Base-by-base conservation (phyloP, 257 asterid genomes). In the Euphrasia confusa region DNA sequence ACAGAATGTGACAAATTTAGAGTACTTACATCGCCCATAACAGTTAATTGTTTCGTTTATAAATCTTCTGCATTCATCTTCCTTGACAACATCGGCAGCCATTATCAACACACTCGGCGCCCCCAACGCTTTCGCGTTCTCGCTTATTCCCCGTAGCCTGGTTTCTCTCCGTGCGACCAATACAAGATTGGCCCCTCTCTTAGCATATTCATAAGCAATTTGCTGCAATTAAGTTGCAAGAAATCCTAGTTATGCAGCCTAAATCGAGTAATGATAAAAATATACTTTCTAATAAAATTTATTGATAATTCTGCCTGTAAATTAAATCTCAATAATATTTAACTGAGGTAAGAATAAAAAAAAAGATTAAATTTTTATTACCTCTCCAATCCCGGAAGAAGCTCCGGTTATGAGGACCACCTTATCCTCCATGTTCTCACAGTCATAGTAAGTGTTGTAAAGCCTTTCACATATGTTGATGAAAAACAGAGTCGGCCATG, bases 61-160 rank as follows among this genome's bases (percentile, higher is more conserved):
- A 39, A 91, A 91, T 77, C 95, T 82, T 47, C 84, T 74, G 42
- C 98, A 88, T 12, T 91, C 96, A 3, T 87, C 95, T 79, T 91
- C 96, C 80, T 88, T 91, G 67, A 91, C 96, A 50, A 91, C 98
- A 72, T 91, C 98, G 21, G 96, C 98, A 58, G 98, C 98, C 64
- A 85, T 78, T 48, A 82, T 77, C 67, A 86, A 66, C 28, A 88
- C 95, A 70, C 71, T 24, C 24, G 77, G 69, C 2, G 98, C 84
- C 2, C 98, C 98, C 12, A 85, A 67, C 60, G 30, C 72, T 68
- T 74, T 71, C 0, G 95, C 94, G 48, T 84, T 86, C 77, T 91
- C 95, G 52, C 96, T 82, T 35, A 88, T 91, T 21, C 80, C 94
- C 55, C 85, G 75, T 21, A 88, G 73, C 72, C 98, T 81, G 58